phyloP scores from a whole-genome alignment of 371 early-diverging fungal genomes.

The Mucor velutinosus region DNA sequence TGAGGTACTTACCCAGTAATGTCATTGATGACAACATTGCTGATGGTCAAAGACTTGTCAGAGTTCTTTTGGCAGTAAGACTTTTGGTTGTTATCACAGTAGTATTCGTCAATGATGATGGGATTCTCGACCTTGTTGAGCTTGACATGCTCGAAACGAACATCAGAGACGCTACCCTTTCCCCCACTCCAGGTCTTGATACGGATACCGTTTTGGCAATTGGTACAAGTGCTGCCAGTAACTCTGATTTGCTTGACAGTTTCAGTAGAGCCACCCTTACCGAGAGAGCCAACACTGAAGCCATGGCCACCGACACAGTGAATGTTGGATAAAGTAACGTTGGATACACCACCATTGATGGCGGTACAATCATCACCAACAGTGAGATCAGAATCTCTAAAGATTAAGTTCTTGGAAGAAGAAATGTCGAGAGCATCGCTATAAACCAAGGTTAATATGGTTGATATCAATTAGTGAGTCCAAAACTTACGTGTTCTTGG shows the following conservation, averaged over 20 bases:
- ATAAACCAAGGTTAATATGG: neutral
- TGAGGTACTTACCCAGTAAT: conserved; percentile 22
- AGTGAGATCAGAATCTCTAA: conserved; percentile 23
- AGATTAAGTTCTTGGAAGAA: conserved; percentile 26
- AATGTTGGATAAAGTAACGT: conserved; percentile 29
- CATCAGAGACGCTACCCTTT: conserved; percentile 25
- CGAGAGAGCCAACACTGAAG: conserved; percentile 39
- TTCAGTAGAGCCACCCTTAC: conserved; percentile 28
- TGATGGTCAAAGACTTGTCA: conserved; percentile 25
- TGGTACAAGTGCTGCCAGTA: conserved; percentile 23
- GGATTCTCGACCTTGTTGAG: conserved; percentile 35
- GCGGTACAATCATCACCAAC: conserved; percentile 43
- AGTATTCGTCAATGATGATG: conserved; percentile 36
- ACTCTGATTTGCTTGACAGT: conserved; percentile 28
- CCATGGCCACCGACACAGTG: conserved; percentile 36
- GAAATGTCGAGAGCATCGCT: conserved; percentile 37
- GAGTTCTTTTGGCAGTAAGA: conserved; percentile 28
- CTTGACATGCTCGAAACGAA: conserved; percentile 28
- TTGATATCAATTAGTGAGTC: neutral
- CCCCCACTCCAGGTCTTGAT: conserved; percentile 44
- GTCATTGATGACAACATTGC: conserved; percentile 26
- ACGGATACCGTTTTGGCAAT: conserved; percentile 41
- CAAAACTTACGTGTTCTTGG: conserved; percentile 29
- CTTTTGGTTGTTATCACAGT: conserved; percentile 31
- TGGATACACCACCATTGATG: conserved; percentile 29